Evolutionary conservation across 73 alveolate species (phyloP).

Genomic region (Paramecium biaurelia): DNA sequence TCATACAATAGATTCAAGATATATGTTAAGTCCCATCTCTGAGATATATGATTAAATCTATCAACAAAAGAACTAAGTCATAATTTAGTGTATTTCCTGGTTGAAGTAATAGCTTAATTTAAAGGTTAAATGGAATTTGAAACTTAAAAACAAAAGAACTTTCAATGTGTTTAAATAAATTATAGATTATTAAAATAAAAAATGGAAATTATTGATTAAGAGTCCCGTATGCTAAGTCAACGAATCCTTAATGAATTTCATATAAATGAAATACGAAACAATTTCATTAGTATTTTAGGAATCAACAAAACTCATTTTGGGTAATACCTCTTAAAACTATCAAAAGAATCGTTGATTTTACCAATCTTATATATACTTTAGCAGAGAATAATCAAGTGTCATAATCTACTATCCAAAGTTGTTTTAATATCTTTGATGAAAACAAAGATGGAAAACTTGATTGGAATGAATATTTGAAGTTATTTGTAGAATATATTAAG

Average conservation of each 20-base stretch:
- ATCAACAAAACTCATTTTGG: neutral
- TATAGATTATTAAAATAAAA: neutral
- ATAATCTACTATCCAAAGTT: neutral
- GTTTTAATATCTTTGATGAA: neutral
- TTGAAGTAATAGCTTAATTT: no score
- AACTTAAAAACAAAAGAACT: neutral
- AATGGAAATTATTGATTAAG: neutral
- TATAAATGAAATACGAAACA: neutral
- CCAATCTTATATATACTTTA: neutral
- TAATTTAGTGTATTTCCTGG: no score
- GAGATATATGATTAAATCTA: no score
- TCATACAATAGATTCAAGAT: no score
- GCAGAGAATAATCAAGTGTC: neutral
- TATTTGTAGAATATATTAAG: neutral
- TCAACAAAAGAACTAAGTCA: no score
- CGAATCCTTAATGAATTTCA: neutral
- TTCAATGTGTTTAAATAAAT: neutral
- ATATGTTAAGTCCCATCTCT: no score
- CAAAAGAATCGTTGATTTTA: neutral
- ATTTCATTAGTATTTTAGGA: neutral
- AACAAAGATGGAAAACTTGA: neutral
- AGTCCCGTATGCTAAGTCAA: neutral
- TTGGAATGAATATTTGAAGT: constrained; percentile 7
- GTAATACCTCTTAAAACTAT: neutral
- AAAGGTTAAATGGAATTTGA: neutral